These are phyloP conservation scores for Zarea fungicola DNA, from an alignment of 2,329 filamentous ascomycete species.

Conservation along the genomic window DNA sequence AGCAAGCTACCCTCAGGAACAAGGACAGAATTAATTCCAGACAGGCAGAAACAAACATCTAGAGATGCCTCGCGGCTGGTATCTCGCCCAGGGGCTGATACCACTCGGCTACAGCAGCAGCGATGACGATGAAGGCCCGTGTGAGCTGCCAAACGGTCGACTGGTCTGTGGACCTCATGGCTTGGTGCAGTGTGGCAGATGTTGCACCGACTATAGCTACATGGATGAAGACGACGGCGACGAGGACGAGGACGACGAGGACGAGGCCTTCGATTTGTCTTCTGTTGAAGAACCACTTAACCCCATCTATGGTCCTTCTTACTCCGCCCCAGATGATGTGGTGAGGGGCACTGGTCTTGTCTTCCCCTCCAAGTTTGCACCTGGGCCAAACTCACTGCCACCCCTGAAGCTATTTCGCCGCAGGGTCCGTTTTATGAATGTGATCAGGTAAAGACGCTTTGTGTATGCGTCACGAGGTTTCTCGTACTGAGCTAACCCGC, in stretches of 20 bases:
- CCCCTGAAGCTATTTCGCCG: conserved; percentile 26
- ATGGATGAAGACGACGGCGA: conserved; percentile 20
- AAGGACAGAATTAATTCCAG: no score
- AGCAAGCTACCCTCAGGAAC: no score
- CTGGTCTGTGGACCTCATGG: conserved; percentile 31
- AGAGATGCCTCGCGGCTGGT: conserved; percentile 14
- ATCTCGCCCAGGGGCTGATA: conserved; percentile 13
- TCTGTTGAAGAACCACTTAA: neutral
- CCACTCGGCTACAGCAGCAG: conserved; percentile 15
- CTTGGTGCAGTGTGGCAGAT: conserved; percentile 26
- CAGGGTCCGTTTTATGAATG: neutral
- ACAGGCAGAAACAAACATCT: conserved; percentile 1
- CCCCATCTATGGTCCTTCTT: no score
- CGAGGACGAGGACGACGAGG: neutral
- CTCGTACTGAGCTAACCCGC: conserved; percentile 5
- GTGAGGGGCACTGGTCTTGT: conserved; percentile 2
- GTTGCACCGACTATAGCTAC: conserved; percentile 32
- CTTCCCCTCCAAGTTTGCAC: conserved; percentile 29
- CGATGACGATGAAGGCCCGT: conserved; percentile 30
- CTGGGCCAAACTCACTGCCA: conserved; percentile 15
- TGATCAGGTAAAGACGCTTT: conserved; percentile 18
- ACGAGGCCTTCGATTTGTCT: neutral
- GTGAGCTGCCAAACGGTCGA: conserved; percentile 29
- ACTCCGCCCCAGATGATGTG: no score
- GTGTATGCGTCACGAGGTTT: neutral